A percentile compares a stretch with the other conserved stretches of the same genome.
Evolutionary conservation across 2,329 filamentous ascomycete genomes (phyloP).

Genomic region (Nothopassalora personata): DNA sequence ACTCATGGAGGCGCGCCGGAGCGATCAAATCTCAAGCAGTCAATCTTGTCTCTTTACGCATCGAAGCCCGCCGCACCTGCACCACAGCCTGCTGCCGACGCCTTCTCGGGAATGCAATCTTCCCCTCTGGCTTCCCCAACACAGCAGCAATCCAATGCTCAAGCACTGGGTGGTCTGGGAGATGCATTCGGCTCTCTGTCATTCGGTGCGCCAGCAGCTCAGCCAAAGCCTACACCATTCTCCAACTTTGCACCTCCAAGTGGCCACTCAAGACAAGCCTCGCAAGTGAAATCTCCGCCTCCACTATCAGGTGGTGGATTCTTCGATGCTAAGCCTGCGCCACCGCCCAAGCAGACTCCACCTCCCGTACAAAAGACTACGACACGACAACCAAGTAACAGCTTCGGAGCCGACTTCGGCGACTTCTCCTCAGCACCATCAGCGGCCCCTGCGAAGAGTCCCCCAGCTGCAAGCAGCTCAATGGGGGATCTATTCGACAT

Average conservation of each 20-base stretch:
- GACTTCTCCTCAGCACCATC: constrained; percentile 60
- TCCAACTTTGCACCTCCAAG: constrained; percentile 55
- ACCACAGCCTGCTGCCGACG: constrained; percentile 35
- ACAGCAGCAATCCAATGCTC: constrained; percentile 26
- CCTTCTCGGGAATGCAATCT: constrained; percentile 62
- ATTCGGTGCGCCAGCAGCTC: constrained; percentile 48
- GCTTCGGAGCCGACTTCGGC: constrained; percentile 40
- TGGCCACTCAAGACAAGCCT: constrained; percentile 43
- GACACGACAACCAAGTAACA: constrained; percentile 49
- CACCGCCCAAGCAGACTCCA: constrained; percentile 36
- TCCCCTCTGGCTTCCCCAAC: constrained; percentile 39
- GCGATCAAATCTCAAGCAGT: constrained; percentile 91
- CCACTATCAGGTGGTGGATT: constrained; percentile 69
- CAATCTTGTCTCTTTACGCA: constrained; percentile 90
- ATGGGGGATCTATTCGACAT: constrained; percentile 81
- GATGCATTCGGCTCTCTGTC: constrained; percentile 74
- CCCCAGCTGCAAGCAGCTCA: constrained; percentile 46
- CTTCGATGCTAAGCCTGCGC: constrained; percentile 62
- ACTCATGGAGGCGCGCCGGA: constrained; percentile 58
- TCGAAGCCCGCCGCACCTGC: constrained; percentile 66
- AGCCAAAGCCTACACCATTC: constrained; percentile 58
- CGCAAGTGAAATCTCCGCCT: constrained; percentile 32
- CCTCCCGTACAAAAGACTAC: constrained; percentile 34
- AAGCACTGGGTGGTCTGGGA: constrained; percentile 56
- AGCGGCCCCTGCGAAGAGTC: constrained; percentile 38